Evolutionary conservation across 1,139 yeast species (phyloP), one percentile per base, ranked within the genome.

Genomic region (Geotrichum reessii): DNA sequence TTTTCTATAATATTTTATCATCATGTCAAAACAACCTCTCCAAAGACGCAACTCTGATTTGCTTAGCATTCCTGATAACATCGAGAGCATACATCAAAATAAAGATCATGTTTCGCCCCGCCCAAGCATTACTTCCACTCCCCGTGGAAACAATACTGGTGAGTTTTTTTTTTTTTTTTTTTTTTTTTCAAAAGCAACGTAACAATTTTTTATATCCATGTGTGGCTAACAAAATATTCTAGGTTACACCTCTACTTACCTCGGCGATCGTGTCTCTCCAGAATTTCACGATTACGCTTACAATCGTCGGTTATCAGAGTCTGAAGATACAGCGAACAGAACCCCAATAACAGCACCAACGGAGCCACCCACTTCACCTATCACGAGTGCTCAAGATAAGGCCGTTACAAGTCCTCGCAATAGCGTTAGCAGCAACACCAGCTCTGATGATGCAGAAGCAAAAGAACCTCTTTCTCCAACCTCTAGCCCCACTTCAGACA

Each of bases 231-330:
- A 11, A 31, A 27, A 21, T 12, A 14, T 31, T 9, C 21, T 9
- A 51, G 54, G 54, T 33, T 51, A 51, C 48, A 40, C 54, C n/a
- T 51, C 54, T 7, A 51, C 54, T 8, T 14, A 40, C 12, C 44
- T 47, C 49, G 14, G n/a, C 24, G 49, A 40, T 9, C 54, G 44
- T 14, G 47, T 50, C 3, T 42, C 33, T 31, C 49, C 24, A 28
- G 25, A 42, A 14, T 53, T 50, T 7, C 56, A 53, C 33, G 56
- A 53, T 24, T 53, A 53, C 14, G 56, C 51, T 2, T 21, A 14
- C 47, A 47, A 47, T 31, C 19, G 56, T 4, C 31, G 56, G 8
- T 8, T 50, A 21, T 53, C 56, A 17, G n/a, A 14, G 2, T 17
- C 51, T 11, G 9, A 6, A 28, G 31, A 21, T n/a, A 12, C 14